Percentiles rank a stretch among this genome's conserved stretches.
phyloP scores from a whole-genome alignment of 257 asterid genomes.

The Rehmannia glutinosa region DNA sequence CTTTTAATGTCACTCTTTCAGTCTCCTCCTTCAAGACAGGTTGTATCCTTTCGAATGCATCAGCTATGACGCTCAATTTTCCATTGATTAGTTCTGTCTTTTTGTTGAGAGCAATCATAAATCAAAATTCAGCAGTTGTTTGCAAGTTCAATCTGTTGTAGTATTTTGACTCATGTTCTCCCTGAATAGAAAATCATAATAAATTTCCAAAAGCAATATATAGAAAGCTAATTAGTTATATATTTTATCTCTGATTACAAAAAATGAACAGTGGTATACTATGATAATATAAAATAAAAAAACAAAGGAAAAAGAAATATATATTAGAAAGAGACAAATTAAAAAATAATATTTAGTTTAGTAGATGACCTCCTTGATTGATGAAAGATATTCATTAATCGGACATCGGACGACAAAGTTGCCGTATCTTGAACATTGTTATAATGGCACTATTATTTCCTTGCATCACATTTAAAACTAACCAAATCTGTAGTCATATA shows the following conservation, averaged over 20 bases:
- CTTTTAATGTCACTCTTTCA: too few species aligned
- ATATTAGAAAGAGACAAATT: background rate
- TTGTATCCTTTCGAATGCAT: background rate
- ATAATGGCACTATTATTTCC: background rate
- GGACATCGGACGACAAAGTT: background rate
- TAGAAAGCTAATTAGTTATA: too few species aligned
- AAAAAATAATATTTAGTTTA: too few species aligned
- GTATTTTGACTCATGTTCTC: too few species aligned
- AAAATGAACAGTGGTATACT: too few species aligned
- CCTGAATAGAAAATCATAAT: too few species aligned
- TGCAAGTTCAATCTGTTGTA: background rate
- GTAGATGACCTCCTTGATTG: background rate
- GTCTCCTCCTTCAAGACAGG: too few species aligned
- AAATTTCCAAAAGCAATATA: too few species aligned
- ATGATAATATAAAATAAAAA: too few species aligned
- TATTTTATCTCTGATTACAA: too few species aligned
- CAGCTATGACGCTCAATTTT: background rate
- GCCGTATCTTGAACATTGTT: background rate
- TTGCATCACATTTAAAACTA: background rate
- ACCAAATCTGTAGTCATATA: background rate
- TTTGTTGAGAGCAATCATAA: background rate
- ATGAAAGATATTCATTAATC: too few species aligned
- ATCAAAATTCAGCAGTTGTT: background rate
- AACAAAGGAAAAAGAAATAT: too few species aligned
- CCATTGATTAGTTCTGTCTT: background rate